phyloP scores from a whole-genome alignment of 2,329 filamentous ascomycete genomes.

The Tolypocladium paradoxum region DNA sequence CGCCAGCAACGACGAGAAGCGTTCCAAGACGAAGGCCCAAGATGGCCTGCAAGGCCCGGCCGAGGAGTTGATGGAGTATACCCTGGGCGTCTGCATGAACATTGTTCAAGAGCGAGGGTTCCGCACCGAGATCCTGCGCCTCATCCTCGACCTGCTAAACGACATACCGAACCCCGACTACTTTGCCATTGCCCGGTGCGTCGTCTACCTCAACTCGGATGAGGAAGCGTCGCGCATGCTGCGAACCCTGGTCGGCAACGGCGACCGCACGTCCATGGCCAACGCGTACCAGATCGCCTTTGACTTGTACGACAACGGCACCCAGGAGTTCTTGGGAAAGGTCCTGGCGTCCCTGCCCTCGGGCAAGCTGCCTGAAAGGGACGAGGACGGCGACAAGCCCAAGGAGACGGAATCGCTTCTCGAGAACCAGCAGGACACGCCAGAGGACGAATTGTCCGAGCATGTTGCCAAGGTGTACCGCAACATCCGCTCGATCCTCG shows the following conservation, averaged over 20 bases:
- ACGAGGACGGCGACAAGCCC: slow-evolving; percentile 31
- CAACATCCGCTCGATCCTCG: slow-evolving; percentile 59
- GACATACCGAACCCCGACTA: slow-evolving; percentile 90
- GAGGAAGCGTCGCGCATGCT: slow-evolving; percentile 84
- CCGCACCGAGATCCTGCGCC: slow-evolving; percentile 70
- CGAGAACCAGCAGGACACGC: slow-evolving; percentile 37
- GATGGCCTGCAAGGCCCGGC: slow-evolving; percentile 48
- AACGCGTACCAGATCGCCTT: slow-evolving; percentile 97
- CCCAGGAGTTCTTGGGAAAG: slow-evolving; percentile 89
- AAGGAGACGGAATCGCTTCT: slow-evolving; percentile 39
- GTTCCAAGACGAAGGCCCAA: slow-evolving; percentile 43
- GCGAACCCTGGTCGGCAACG: slow-evolving; percentile 67
- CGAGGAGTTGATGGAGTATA: slow-evolving; percentile 95
- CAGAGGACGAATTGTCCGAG: slow-evolving; percentile 43
- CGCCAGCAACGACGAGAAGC: slow-evolving; percentile 77
- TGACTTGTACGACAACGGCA: slow-evolving; percentile 96
- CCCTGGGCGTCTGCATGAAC: slow-evolving; percentile 92
- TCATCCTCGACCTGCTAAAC: slow-evolving; percentile 92
- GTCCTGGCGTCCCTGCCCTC: slow-evolving; percentile 71
- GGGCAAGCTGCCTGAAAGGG: slow-evolving; percentile 30
- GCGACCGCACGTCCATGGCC: slow-evolving; percentile 66
- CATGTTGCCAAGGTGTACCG: slow-evolving; percentile 46
- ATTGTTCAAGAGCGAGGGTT: slow-evolving; percentile 89
- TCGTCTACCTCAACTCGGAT: slow-evolving; percentile 89
- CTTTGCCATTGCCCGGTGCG: slow-evolving; percentile 95